phyloP scores from a whole-genome alignment of 2,329 filamentous ascomycete species.

The Phialemoniopsis sp. region DNA sequence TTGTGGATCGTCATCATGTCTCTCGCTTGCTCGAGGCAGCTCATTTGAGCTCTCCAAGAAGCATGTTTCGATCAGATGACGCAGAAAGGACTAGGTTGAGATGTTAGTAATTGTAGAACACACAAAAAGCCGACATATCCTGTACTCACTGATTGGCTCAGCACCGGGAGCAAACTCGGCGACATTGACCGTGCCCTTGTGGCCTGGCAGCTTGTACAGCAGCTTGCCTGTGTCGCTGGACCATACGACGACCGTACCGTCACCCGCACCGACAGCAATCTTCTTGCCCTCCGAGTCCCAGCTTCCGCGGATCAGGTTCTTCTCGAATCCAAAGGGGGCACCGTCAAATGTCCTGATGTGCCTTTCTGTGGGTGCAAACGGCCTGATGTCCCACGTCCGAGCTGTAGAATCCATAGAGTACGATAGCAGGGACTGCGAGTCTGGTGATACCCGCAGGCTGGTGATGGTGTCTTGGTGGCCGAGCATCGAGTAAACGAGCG shows the following conservation, averaged over 20 bases:
- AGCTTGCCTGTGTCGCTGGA: slow-evolving; percentile 84
- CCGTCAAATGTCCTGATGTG: slow-evolving; percentile 88
- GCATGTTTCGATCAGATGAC: slow-evolving; percentile 81
- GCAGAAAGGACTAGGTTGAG: slow-evolving; percentile 73
- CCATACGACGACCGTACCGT: slow-evolving; percentile 90
- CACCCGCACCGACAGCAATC: slow-evolving; percentile 84
- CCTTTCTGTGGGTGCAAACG: slow-evolving; percentile 85
- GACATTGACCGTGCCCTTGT: slow-evolving; percentile 93
- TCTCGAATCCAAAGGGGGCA: slow-evolving; percentile 81
- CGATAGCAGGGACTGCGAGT: slow-evolving; percentile 84
- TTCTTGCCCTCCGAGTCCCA: slow-evolving; percentile 86
- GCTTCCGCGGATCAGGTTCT: slow-evolving; percentile 84
- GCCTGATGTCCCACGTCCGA: slow-evolving; percentile 91
- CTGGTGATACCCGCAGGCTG: slow-evolving; percentile 85
- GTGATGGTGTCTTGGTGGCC: slow-evolving; percentile 93
- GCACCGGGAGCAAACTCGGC: slow-evolving; percentile 83
- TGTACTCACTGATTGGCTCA: slow-evolving; percentile 79
- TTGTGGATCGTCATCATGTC: no score
- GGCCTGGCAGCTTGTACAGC: slow-evolving; percentile 89
- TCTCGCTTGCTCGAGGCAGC: no score
- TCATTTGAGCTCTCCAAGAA: slow-evolving; percentile 78
- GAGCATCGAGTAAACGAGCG: slow-evolving; percentile 78
- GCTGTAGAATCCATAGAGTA: slow-evolving; percentile 94
- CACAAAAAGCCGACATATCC: neutral
- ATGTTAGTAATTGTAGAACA: slow-evolving; percentile 25